Evolutionary conservation across 108 stramenopile species (phyloP).

Genomic region (Chaetoceros muelleri): DNA sequence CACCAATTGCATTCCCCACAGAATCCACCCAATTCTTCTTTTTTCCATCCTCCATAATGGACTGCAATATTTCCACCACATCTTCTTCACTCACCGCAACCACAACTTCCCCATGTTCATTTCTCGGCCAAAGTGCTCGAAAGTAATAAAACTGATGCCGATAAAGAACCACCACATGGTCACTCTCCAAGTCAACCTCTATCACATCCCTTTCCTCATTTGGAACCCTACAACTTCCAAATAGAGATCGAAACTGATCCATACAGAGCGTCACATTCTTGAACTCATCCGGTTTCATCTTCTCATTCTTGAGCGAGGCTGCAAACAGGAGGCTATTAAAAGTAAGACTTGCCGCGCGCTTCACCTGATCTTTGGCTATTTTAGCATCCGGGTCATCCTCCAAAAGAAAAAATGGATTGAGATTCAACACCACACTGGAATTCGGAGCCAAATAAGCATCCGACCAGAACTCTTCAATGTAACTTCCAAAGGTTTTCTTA

Average conservation of each 20-base stretch:
- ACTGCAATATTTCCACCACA: conserved; percentile 56
- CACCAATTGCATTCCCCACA: conserved; percentile 43
- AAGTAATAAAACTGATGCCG: conserved; percentile 72
- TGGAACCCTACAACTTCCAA: conserved; percentile 25
- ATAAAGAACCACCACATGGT: conserved; percentile 65
- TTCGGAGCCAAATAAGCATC: conserved; percentile 82
- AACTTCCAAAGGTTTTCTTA: conserved; percentile 44
- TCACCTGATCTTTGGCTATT: conserved; percentile 44
- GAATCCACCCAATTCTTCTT: conserved; percentile 19
- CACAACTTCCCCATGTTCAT: conserved; percentile 19
- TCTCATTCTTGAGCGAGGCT: conserved; percentile 45
- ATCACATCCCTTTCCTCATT: conserved; percentile 39
- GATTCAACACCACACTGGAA: conserved; percentile 63
- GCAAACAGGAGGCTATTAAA: conserved; percentile 69
- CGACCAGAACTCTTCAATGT: conserved; percentile 84
- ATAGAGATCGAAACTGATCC: conserved; percentile 46
- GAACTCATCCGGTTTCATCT: conserved; percentile 55
- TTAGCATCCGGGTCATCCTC: conserved; percentile 80
- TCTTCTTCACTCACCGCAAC: conserved; percentile 75
- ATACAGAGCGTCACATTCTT: conserved; percentile 69
- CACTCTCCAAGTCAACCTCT: conserved; percentile 36
- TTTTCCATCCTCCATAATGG: conserved; percentile 47
- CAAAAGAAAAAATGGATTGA: conserved; percentile 83
- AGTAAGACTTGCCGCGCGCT: conserved; percentile 56
- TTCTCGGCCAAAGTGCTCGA: conserved; percentile 54